Evolutionary conservation across 345 rosid species (phyloP), one percentile per base, ranked within the genome.

Genomic region (Clausena lansium): DNA sequence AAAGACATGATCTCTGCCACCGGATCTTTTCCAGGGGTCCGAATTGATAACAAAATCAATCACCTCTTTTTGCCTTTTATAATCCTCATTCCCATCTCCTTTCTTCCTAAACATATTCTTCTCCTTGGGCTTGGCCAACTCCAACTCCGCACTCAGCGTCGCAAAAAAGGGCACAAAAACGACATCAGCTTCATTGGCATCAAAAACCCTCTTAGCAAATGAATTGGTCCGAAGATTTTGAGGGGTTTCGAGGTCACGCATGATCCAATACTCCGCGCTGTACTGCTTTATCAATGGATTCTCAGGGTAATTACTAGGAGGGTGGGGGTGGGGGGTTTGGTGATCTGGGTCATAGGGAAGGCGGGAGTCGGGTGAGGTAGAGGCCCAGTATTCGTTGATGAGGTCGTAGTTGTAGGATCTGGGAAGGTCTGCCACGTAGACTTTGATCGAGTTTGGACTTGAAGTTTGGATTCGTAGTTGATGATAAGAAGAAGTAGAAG

Each of bases 221-320:
- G 98, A 94, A 58, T 64, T 79, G 17, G 76, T 69, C 69, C 91
- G 83, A 22, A 84, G 57, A 20, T 77, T 87, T 10, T 35, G 76
- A 10, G 94, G 93, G 4, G 94, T 90, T 86, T 90, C 91, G n/a
- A 96, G 85, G 82, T 96, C 99, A 7, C 92, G 94, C 77, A 91
- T 68, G 80, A 96, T 86, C 99, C 99, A 96, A 73, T 91, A 92
- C 93, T 96, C 99, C 2, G 98, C 98, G 55, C 98, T 96, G 85
- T 96, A 96, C 83, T 96, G 99, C 83, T 92, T 94, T 67, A 94
- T 91, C 83, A 96, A 73, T 6, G 99, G 97, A 74, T 90, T 96
- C 83, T 89, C 95, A 1, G 97, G 89, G 72, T 87, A 95, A 0
- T 89, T 87, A 45, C 10, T 45, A 45, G 17, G 50, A 54, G 90